phyloP scores from a whole-genome alignment of 352 stramenopile species.

The Pythium guiyangense region DNA sequence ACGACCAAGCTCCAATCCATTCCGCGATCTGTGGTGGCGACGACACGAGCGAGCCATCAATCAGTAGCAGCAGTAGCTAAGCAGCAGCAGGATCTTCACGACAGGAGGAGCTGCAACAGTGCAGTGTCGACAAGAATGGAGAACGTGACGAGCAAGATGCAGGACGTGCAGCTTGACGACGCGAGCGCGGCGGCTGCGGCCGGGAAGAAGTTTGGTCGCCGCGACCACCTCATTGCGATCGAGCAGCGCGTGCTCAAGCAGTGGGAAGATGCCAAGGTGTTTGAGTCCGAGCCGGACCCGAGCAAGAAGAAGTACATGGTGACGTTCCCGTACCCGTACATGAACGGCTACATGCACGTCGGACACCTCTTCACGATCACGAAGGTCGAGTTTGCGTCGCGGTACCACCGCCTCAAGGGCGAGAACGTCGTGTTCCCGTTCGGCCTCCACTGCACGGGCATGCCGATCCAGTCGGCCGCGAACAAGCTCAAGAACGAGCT shows the following conservation, averaged over 20 bases:
- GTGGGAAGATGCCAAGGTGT: constrained; percentile 86
- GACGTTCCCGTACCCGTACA: constrained; percentile 99
- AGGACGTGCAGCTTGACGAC: constrained; percentile 68
- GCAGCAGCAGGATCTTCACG: not conserved
- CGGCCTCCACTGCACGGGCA: constrained; percentile 99
- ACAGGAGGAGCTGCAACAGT: not conserved
- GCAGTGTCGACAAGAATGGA: constrained; percentile 26
- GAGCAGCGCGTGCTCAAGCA: constrained; percentile 89
- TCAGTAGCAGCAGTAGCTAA: not conserved
- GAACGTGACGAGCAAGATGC: constrained; percentile 75
- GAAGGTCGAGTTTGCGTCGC: constrained; percentile 95
- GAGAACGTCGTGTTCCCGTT: constrained; percentile 99
- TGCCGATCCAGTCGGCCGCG: constrained; percentile 99
- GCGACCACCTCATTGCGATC: constrained; percentile 89
- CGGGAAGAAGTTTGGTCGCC: constrained; percentile 78
- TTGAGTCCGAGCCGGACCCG: constrained; percentile 83
- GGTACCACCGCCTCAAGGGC: constrained; percentile 95
- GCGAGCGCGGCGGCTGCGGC: constrained; percentile 29
- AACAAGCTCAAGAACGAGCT: constrained; percentile 99
- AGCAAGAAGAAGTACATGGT: constrained; percentile 96
- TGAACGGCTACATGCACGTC: constrained; percentile 99
- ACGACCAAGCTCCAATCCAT: not conserved
- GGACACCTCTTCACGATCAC: constrained; percentile 97
- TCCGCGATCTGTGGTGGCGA: not conserved
- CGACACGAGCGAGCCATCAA: constrained; percentile 1